These are phyloP conservation scores for Aspergillus spinulosporus DNA, from an alignment of 2,329 filamentous ascomycete genomes.

Conservation along the genomic window DNA sequence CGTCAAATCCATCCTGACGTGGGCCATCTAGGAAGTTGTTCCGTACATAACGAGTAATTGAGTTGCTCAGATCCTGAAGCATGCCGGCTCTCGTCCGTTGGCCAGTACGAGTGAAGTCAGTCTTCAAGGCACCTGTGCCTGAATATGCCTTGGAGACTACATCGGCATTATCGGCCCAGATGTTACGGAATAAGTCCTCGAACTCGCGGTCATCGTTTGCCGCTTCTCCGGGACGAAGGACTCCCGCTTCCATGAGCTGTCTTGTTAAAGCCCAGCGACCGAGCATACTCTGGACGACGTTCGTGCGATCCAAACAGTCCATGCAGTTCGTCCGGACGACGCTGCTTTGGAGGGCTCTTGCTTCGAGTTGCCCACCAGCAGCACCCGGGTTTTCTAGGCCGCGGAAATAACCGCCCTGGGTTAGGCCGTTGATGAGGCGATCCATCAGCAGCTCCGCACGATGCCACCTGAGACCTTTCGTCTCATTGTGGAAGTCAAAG, in stretches of 20 bases:
- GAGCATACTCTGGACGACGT: constrained; percentile 97
- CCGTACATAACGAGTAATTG: constrained; percentile 80
- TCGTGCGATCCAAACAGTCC: constrained; percentile 97
- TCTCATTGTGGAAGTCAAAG: constrained; percentile 98
- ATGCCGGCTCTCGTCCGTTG: constrained; percentile 82
- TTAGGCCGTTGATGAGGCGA: constrained; percentile 72
- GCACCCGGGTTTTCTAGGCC: constrained; percentile 80
- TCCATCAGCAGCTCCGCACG: constrained; percentile 85
- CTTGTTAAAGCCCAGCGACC: constrained; percentile 85
- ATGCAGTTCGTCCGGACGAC: constrained; percentile 98
- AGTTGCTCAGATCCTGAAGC: constrained; percentile 83
- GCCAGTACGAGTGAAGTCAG: constrained; percentile 93
- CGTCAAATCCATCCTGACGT: constrained; percentile 89
- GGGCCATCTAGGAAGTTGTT: constrained; percentile 97
- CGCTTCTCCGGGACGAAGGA: constrained; percentile 72
- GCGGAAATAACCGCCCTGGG: constrained; percentile 86
- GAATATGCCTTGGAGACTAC: constrained; percentile 91
- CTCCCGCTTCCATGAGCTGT: constrained; percentile 80
- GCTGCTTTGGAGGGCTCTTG: constrained; percentile 77
- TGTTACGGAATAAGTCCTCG: constrained; percentile 88
- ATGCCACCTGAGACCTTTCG: constrained; percentile 91
- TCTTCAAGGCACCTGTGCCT: constrained; percentile 95
- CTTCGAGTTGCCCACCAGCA: constrained; percentile 70
- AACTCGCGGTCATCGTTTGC: constrained; percentile 80
- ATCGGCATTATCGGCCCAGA: constrained; percentile 98